Base-by-base conservation (phyloP, 148 eudicot species). In the Rhododendron griersonianum region DNA sequence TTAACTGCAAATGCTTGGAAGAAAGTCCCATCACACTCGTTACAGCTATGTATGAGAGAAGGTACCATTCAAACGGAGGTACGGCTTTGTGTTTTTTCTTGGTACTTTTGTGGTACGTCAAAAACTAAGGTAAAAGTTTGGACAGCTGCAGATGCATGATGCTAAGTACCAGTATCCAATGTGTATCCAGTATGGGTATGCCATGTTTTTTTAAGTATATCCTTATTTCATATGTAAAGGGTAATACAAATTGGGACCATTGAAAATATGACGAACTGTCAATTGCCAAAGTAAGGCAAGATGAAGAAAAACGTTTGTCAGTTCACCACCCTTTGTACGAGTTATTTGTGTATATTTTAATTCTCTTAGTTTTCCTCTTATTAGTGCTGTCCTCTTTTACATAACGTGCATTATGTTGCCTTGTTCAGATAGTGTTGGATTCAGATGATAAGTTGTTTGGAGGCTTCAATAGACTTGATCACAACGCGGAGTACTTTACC, bases 401-500 rank as follows among this genome's bases (percentile, higher is more conserved):
- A 83, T 13, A 51, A 81, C 7, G 25, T 28, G 79, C 25, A 25
- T 11, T 82, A 41, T 82, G 18, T 86, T 78, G 63, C 86, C 37
- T 78, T 74, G 86, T 92, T 85, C 93, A 96, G 99, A 87, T 95
- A 74, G 98, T 91, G 53, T 90, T 96, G 88, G 98, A 95, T 88
- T 96, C 99, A 16, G 99, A 96, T 88, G 94, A 90, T 69, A 69
- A 90, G 33, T 67, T 88, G 81, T 96, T 96, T 86, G 99, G 99
- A 81, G 99, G 99, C 86, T 94, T 92, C 88, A 85, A 80, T 65
- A 91, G 99, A 94, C 86, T 96, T 82, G 90, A 92, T 87, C 95
- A 94, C 83, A 83, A 79, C 50, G 93, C 94, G 1, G 99, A 95
- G 81, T 91, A 89, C 87, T 96, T 95, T 87, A 93, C 96, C 83